Base-by-base conservation (phyloP, 495 filamentous ascomycete genomes). In the Penicillium arizonense region DNA sequence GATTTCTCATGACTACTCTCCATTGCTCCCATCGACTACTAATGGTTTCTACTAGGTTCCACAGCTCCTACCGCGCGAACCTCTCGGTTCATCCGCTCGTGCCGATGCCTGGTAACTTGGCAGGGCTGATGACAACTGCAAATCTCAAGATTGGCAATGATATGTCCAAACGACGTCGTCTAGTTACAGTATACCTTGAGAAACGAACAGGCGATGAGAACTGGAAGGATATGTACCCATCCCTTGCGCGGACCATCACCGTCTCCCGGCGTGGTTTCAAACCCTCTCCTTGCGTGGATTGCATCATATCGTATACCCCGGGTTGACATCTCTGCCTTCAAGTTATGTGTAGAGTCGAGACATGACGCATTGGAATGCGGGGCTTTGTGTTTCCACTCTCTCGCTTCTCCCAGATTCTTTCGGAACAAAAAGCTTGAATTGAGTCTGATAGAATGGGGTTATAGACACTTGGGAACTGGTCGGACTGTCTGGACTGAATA, bases 161-260 rank as follows among this genome's bases (percentile, higher is more conserved):
- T 14, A 33, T 13, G 10, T 14, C 28, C 16, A 51, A 3, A 24
- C 35, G 13, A 18, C 13, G 3, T 13, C 13, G 18, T 18, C 28
- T 9, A 5, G 28, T 30, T 7, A 5, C 20, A 37, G 12, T 47
- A 4, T 26, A 16, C 4, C 9, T 47, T 10, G 26, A 13, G 18
- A 34, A 9, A 45, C 16, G 32, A 30, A 14, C 43, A 32, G 33
- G 37, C 34, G 14, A 28, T 24, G 11, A 36, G 10, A 18, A n/a
- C 26, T 13, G 39, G 20, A n/a, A 37, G 18, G 56, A 56, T 56
- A 58, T 49, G 62, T 63, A 65, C 28, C 62, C 59, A 65, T 60
- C 62, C 62, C 62, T 65, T 65, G 59, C 62, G 36, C 47, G 39
- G 30, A 55, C 42, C 30, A 57, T 58, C 37, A 21, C 28, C 18